Conservation (phyloP, 176 grass and related monocot genomes). For the sorghum (Sorghum bicolor) region DNA sequence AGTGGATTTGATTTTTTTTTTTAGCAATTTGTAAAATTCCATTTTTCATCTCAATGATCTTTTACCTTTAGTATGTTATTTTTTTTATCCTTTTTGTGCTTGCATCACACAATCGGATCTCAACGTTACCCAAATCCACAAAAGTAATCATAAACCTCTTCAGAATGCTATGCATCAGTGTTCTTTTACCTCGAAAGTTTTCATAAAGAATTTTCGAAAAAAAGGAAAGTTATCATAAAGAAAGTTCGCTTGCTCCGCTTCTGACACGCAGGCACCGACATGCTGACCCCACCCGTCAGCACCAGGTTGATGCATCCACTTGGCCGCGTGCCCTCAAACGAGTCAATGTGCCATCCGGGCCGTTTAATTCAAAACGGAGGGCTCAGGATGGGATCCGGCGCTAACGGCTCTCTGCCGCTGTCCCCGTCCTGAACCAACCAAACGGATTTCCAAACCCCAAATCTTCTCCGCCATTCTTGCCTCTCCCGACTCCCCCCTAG, state of each 20-base stretch:
- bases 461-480: conserved; percentile 6
- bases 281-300: not conserved
- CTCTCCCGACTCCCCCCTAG: not conserved
- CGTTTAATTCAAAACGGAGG: conserved; percentile 51
- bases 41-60: too few species aligned
- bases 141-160: too few species aligned
- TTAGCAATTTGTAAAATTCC: too few species aligned
- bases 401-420: conserved; percentile 36
- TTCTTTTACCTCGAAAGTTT: not conserved
- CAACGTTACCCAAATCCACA: too few species aligned
- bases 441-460: conserved; percentile 20
- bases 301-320: not conserved
- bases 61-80: too few species aligned
- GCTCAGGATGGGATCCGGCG: not conserved
- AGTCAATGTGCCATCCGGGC: not conserved
- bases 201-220: not conserved
- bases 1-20: too few species aligned
- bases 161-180: not conserved
- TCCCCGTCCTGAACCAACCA: not conserved
- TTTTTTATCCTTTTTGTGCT: not conserved
- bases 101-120: not conserved
- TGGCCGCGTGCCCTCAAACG: not conserved
- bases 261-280: not conserved
- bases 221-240: too few species aligned
- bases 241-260: not conserved